Base-by-base conservation (phyloP, 371 early-diverging fungal species). In the Basidiobolus meristosporus region DNA sequence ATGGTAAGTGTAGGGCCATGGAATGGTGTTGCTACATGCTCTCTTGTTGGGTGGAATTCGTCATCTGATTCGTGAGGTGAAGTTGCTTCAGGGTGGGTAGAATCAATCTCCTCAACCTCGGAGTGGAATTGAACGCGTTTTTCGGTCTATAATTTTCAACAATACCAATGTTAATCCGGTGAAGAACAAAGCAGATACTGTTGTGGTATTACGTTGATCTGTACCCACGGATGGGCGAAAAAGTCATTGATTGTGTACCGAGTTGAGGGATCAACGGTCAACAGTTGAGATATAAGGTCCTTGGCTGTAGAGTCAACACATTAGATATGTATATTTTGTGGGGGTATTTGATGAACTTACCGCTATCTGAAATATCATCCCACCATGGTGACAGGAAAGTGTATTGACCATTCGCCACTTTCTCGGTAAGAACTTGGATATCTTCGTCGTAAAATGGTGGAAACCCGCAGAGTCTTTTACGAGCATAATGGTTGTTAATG, bases 391-490 rank as follows among this genome's bases (percentile, higher is more conserved):
- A 68, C 23, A 83, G 53, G 42, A 80, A 79, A 14, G 71, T 56
- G 50, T 71, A 85, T 36, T 77, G 65, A 11, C 82, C 85, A 41
- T 63, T 63, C 0, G 79, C 75, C 0, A 85, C 81, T 53, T 78
- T 78, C 46, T 77, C 69, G 1, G 80, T 80, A 46, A 85, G 52
- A 2, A 64, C 63, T 44, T 67, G 63, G 38, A 77, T 74, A 43
- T 77, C 76, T 42, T 82, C 82, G 44, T 82, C 85, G 48, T 81
- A 83, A 50, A 89, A 89, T 7, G 92, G 90, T 35, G 88, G 90
- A 50, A 81, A 85, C 0, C 90, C 92, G 42, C 84, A 82, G 10
- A 90, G 61, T n/a, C n/a, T n/a, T n/a, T n/a, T n/a, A n/a, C n/a
- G n/a, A n/a, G n/a, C n/a, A n/a, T n/a, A n/a, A n/a, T n/a, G n/a